Evolutionary conservation across 2,329 filamentous ascomycete genomes (phyloP), one percentile per base, ranked within the genome.

Genomic region (Stagonosporopsis chrysanthemi): DNA sequence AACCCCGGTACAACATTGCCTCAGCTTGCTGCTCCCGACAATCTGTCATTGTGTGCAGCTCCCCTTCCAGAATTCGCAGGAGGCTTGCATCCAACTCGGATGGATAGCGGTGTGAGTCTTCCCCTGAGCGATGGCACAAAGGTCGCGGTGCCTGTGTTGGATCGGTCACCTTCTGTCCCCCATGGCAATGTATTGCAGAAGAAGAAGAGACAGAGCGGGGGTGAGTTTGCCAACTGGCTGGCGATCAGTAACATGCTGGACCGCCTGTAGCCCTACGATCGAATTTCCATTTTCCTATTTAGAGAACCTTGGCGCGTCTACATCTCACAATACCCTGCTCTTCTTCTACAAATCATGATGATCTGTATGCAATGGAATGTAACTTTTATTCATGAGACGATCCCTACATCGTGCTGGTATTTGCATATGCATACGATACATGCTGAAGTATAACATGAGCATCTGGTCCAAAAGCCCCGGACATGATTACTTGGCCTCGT

Each of bases 211-310:
- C 45, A 47, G 29, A 59, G 51, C 15, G 52, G 38, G 4, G 47
- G 56, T 28, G 51, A 59, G n/a, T 29, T 56, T 9, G 52, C 51
- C 2, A 29, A 42, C 35, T 59, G 56, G 56, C 26, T 59, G 24
- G 39, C 52, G 9, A 46, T 59, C 29, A 59, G 46, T n/a, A 38
- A 28, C 2, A 55, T 59, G 56, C 17, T 59, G 29, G 46, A 48
- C 15, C 43, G 46, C 9, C 24, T 59, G 31, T 59, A 44, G 23
- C 7, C n/a, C 19, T 11, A 4, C 11, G 11, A 15, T 42, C 6
- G n/a, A 2, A 8, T 15, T 15, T 41, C 12, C 11, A 2, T 15
- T 14, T 4, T 4, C 12, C 11, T 22, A 41, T 17, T 2, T 42
- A 1, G 2, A 17, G 24, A n/a, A 7, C 38, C 14, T 40, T 12